These are phyloP conservation scores for Fragaria ananassa DNA, from an alignment of 306 rosid species.

Conservation along the genomic window DNA sequence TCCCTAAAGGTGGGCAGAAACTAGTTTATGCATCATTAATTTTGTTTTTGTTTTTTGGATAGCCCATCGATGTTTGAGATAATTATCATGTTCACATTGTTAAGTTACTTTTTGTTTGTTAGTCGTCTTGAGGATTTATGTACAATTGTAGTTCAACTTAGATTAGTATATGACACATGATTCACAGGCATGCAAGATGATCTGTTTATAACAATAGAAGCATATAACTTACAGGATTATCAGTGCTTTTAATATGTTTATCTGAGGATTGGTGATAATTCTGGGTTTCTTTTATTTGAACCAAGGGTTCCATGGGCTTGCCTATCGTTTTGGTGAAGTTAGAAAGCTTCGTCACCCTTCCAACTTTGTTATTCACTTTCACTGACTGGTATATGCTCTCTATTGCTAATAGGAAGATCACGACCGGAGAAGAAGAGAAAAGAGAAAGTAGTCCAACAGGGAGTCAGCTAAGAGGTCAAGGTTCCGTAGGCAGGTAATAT, in stretches of 20 bases:
- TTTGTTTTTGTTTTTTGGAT: too few species aligned
- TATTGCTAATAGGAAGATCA: constrained; percentile 43
- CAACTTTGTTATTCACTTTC: background rate
- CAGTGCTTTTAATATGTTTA: background rate
- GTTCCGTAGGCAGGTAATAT: constrained; percentile 45
- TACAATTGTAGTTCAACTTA: background rate
- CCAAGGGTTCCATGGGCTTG: background rate
- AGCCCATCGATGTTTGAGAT: background rate
- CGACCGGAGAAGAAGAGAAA: constrained; percentile 46
- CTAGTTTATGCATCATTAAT: background rate
- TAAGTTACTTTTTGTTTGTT: background rate
- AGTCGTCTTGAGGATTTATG: background rate
- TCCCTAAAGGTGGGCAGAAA: background rate
- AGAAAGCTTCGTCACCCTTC: background rate
- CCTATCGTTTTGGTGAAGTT: background rate
- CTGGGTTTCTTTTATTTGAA: background rate
- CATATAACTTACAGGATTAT: background rate
- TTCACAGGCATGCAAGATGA: background rate
- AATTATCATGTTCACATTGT: background rate
- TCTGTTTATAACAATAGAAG: background rate
- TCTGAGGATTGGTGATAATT: background rate
- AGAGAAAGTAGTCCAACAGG: constrained; percentile 54
- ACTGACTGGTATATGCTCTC: background rate
- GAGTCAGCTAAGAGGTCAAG: constrained; percentile 65
- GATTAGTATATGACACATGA: background rate